phyloP scores from a whole-genome alignment of 2,329 filamentous ascomycete species.

The Alternaria ethzedia region DNA sequence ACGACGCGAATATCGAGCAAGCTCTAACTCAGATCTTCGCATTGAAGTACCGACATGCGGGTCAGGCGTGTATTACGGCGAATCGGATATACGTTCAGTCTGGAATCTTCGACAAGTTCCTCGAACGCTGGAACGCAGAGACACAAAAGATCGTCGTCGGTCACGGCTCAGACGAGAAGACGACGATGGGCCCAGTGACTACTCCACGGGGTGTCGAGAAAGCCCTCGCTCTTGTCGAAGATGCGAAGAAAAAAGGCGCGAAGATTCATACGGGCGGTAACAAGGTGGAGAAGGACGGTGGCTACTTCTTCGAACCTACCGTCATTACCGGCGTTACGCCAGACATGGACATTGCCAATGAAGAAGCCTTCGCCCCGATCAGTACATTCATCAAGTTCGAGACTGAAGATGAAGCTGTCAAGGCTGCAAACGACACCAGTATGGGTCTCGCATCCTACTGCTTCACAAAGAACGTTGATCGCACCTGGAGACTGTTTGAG shows the following conservation, averaged over 20 bases:
- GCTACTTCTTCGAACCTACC: conserved; percentile 75
- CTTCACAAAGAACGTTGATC: conserved; percentile 72
- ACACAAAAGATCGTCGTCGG: conserved; percentile 64
- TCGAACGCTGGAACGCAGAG: conserved; percentile 59
- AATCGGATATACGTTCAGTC: conserved; percentile 70
- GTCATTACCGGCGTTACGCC: conserved; percentile 65
- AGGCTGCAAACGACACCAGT: conserved; percentile 64
- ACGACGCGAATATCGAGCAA: conserved; percentile 67
- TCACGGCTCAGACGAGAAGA: conserved; percentile 64
- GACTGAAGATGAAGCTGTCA: conserved; percentile 68
- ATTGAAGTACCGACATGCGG: conserved; percentile 65
- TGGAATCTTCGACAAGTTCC: conserved; percentile 67
- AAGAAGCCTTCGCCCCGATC: conserved; percentile 72
- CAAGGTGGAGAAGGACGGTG: conserved; percentile 54
- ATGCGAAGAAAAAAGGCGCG: conserved; percentile 69
- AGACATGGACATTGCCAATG: conserved; percentile 63
- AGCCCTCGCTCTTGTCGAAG: conserved; percentile 65
- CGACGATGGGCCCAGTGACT: conserved; percentile 67
- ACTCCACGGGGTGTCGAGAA: conserved; percentile 64
- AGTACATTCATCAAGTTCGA: conserved; percentile 69
- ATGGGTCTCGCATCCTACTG: conserved; percentile 72
- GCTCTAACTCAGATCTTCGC: conserved; percentile 55
- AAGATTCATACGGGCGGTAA: conserved; percentile 68
- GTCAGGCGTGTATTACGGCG: conserved; percentile 69
- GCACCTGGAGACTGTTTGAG: conserved; percentile 70